Evolutionary conservation across 345 rosid genomes (phyloP), one percentile per base, ranked within the genome.

Genomic region (rapeseed (Brassica napus)): DNA sequence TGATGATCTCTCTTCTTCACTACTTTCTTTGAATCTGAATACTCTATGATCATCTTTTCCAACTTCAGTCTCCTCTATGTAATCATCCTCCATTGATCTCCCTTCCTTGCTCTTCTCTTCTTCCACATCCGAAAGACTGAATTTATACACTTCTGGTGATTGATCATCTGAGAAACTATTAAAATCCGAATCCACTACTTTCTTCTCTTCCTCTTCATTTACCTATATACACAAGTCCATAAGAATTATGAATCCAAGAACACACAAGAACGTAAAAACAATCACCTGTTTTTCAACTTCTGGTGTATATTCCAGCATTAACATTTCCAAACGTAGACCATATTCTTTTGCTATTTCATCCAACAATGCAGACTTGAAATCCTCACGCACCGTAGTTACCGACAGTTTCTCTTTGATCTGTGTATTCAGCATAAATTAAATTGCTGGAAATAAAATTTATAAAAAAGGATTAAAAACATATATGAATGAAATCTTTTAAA

Each of bases 391-490:
- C 6, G 88, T 55, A 65, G 69, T 73, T 10, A 74, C 31, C 11
- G 71, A 84, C 10, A 94, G 80, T 68, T 85, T 86, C 58, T 91
- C 88, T 71, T 76, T 86, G 58, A 94, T 77, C 94, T 91, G 85
- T 6, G 73, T 8, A 28, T 54, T 7, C 6, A 67, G 34, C 42
- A 8, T 54, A 59, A 54, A 2, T 16, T 15, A 18, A 55, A 5
- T 16, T 54, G 21, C 10, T 2, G 24, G 8, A 18, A 18, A 54
- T 54, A 7, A n/a, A 6, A 1, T 57, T 57, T 55, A 8, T 59
- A 3, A 26, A 57, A 57, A 71, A 4, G 6, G 5, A 4, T 63
- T 2, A n/a, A 42, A n/a, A 11, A n/a, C 28, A 47, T 7, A 8
- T n/a, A 34, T 7, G 58, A 15, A 42, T 34, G n/a, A 58, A 26